A percentile compares a stretch with the other conserved stretches of the same genome.
Evolutionary conservation across 2,329 filamentous ascomycete genomes (phyloP).

Genomic region (Hymenoscyphus infarciens): DNA sequence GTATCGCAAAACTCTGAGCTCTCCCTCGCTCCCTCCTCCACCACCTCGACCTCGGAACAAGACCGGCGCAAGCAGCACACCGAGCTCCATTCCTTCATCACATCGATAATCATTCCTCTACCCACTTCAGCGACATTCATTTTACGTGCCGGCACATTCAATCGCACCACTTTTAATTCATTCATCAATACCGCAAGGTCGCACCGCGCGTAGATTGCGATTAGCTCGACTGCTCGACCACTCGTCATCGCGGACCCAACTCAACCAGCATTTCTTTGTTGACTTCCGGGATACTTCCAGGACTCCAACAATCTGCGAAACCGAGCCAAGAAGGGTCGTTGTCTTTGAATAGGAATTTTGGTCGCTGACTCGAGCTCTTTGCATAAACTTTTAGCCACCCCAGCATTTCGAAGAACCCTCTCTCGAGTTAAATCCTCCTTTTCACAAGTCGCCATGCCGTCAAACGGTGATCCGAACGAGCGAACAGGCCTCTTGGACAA

Average conservation of each 20-base stretch:
- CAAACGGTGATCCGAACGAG: conserved; percentile 27
- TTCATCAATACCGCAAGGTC: not conserved
- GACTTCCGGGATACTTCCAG: not conserved
- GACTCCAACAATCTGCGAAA: not conserved
- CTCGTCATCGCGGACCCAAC: not conserved
- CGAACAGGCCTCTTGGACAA: conserved; percentile 28
- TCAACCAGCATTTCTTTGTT: not conserved
- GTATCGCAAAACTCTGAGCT: not conserved
- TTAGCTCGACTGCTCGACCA: not conserved
- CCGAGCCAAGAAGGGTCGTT: conserved; percentile 18
- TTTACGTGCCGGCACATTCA: not conserved
- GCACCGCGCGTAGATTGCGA: not conserved
- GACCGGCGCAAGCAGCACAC: not conserved
- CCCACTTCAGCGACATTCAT: not conserved
- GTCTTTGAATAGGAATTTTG: conserved; percentile 13
- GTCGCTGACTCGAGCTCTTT: conserved; percentile 20
- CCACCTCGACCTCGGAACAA: not conserved
- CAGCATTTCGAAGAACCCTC: conserved; percentile 24
- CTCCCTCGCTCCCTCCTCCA: too few species aligned
- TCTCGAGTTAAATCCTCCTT: conserved; percentile 19
- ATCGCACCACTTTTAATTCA: conserved; percentile 1
- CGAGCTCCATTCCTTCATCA: not conserved
- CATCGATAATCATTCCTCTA: not conserved
- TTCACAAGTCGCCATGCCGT: conserved; percentile 15
- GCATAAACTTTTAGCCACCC: conserved; percentile 23